phyloP scores from a whole-genome alignment of 2,329 filamentous ascomycete species.

The Lachnum nothofagi region DNA sequence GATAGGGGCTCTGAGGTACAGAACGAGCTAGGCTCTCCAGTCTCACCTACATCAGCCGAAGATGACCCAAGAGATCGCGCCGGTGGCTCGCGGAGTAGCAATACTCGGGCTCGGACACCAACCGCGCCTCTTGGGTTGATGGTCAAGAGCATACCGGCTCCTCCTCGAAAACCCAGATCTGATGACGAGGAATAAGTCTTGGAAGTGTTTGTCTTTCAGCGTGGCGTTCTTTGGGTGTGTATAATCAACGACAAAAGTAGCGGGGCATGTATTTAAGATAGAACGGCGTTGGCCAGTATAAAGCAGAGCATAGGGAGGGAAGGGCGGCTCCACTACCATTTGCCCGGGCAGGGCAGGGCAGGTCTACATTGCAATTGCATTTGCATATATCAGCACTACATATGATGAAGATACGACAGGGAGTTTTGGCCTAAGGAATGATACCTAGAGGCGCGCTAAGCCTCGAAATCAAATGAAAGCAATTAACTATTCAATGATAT shows the following conservation, averaged over 20 bases:
- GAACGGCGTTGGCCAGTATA: not conserved
- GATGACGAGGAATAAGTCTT: constrained; percentile 14
- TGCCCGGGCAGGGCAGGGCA: not conserved
- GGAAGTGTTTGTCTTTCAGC: not conserved
- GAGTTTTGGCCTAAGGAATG: not conserved
- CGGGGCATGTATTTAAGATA: not conserved
- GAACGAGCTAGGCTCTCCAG: constrained; percentile 7
- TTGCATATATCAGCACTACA: not conserved
- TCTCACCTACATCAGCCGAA: constrained; percentile 8
- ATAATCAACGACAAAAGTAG: not conserved
- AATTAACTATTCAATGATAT: no score
- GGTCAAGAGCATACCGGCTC: constrained; percentile 29
- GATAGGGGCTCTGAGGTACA: not conserved
- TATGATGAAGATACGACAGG: not conserved
- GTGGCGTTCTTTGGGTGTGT: not conserved
- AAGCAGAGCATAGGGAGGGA: not conserved
- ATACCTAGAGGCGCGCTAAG: not conserved
- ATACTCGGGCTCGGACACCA: constrained; percentile 12
- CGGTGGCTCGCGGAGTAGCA: constrained; percentile 17
- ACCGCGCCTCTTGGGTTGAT: constrained; percentile 21
- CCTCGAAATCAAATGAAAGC: not conserved
- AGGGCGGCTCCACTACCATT: not conserved
- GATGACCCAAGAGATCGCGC: constrained; percentile 5
- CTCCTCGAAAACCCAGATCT: constrained; percentile 23
- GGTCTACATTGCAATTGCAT: not conserved